Evolutionary conservation across 495 filamentous ascomycete genomes (phyloP).

Genomic region (Mycothermus thermophilus): DNA sequence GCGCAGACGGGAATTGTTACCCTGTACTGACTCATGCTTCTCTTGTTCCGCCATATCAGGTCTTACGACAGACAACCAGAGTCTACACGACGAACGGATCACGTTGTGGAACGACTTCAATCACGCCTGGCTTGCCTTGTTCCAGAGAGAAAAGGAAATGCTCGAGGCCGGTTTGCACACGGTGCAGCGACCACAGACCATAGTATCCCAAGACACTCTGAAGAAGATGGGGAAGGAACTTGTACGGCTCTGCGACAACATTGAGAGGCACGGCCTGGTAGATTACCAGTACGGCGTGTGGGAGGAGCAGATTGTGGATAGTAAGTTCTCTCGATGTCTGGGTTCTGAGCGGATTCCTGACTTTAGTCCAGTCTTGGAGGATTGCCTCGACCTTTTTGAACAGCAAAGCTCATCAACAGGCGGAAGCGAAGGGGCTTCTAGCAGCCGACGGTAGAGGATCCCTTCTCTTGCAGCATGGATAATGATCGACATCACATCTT

Average conservation of each 20-base stretch:
- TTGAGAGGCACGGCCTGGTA: conserved; percentile 81
- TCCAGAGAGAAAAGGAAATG: conserved; percentile 79
- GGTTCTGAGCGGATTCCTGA: too few species aligned
- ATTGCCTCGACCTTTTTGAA: too few species aligned
- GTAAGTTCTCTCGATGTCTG: too few species aligned
- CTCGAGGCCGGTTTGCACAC: conserved; percentile 42
- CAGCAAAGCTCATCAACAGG: too few species aligned
- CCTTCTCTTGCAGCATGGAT: too few species aligned
- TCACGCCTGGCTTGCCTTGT: conserved; percentile 75
- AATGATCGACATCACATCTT: too few species aligned
- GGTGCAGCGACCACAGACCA: conserved; percentile 44
- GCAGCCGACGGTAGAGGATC: too few species aligned
- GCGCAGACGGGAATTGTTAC: too few species aligned
- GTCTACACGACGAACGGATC: conserved; percentile 53
- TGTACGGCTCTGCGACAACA: conserved; percentile 64
- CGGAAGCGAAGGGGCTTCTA: too few species aligned
- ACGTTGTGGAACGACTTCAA: conserved; percentile 93
- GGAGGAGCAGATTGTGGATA: conserved; percentile 80
- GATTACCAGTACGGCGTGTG: conserved; percentile 96
- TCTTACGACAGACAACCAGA: conserved; percentile 53
- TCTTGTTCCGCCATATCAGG: conserved; percentile 19
- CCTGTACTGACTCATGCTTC: background rate
- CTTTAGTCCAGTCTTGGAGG: too few species aligned
- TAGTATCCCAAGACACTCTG: conserved; percentile 55
- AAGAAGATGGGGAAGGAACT: conserved; percentile 71